Conservation (phyloP, 2,329 filamentous ascomycete genomes). For the Colletotrichum karsti region DNA sequence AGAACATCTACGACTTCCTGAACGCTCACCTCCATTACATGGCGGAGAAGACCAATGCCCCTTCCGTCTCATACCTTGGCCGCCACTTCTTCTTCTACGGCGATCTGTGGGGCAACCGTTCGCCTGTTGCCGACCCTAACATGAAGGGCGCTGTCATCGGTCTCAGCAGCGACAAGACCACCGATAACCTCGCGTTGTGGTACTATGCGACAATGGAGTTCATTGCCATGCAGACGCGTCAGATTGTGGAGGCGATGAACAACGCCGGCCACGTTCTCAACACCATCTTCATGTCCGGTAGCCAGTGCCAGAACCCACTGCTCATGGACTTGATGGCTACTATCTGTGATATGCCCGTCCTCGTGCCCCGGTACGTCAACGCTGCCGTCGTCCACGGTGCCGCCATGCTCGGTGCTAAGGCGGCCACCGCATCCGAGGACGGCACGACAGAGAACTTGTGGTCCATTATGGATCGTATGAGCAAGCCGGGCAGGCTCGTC, state of each 20-base stretch:
- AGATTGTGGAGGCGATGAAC: slow-evolving; percentile 97
- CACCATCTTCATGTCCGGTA: slow-evolving; percentile 98
- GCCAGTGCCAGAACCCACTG: slow-evolving; percentile 94
- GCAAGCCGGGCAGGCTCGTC: slow-evolving; percentile 88
- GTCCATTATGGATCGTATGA: slow-evolving; percentile 98
- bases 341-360: slow-evolving; percentile 88
- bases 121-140: slow-evolving; percentile 88
- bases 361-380: slow-evolving; percentile 93
- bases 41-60: slow-evolving; percentile 73
- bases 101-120: slow-evolving; percentile 96
- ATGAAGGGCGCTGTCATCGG: slow-evolving; percentile 94
- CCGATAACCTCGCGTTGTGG: slow-evolving; percentile 87
- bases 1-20: slow-evolving; percentile 94
- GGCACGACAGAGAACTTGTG: slow-evolving; percentile 88
- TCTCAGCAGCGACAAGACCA: slow-evolving; percentile 84
- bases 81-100: slow-evolving; percentile 99
- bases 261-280: slow-evolving; percentile 84
- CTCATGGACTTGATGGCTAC: slow-evolving; percentile 93
- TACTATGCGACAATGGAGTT: slow-evolving; percentile 99
- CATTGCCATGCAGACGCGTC: slow-evolving; percentile 94
- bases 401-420: slow-evolving; percentile 97
- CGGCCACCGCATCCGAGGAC: slow-evolving; percentile 81
- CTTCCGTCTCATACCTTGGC: slow-evolving; percentile 83
- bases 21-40: slow-evolving; percentile 87
- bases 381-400: slow-evolving; percentile 98